Percentiles rank a stretch among this genome's conserved stretches.
Evolutionary conservation across 345 rosid genomes (phyloP).

Genomic region (Citrus hindsii): DNA sequence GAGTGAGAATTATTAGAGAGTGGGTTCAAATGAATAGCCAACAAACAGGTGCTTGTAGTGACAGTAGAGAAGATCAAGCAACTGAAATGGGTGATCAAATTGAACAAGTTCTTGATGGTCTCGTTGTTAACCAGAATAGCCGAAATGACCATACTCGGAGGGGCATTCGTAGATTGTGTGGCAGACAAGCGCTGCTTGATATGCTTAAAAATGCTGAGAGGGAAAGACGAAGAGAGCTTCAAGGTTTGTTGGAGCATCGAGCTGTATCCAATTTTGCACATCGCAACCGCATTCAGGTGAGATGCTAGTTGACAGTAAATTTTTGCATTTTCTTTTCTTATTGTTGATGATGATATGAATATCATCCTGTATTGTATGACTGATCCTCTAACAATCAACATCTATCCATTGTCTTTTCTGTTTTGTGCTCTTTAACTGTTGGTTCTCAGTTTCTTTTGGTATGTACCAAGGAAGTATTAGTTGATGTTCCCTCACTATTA

Average conservation of each 20-base stretch:
- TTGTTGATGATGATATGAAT: neutral
- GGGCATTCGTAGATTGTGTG: conserved; percentile 81
- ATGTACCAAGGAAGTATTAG: neutral
- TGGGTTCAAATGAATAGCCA: conserved; percentile 74
- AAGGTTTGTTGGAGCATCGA: conserved; percentile 53
- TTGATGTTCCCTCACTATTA: neutral
- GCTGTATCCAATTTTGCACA: conserved; percentile 89
- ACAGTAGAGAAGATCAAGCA: conserved; percentile 53
- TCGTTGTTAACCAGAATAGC: conserved; percentile 41
- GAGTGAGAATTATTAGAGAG: conserved; percentile 86
- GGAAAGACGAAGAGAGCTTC: conserved; percentile 81
- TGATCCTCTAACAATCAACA: neutral
- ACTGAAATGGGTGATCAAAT: conserved; percentile 56
- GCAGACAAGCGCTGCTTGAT: conserved; percentile 83
- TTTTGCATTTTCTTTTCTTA: neutral
- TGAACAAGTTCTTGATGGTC: conserved; percentile 73
- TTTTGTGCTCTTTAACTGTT: neutral
- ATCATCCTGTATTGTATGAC: neutral
- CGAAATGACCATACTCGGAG: conserved; percentile 50
- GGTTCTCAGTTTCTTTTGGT: neutral
- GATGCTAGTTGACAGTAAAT: neutral
- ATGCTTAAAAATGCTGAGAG: conserved; percentile 79
- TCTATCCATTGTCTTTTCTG: neutral
- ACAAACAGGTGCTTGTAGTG: conserved; percentile 56
- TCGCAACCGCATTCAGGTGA: conserved; percentile 92